Percentiles rank a stretch among this genome's conserved stretches.
These are phyloP conservation scores for Teratosphaeria gauchensis DNA, from an alignment of 2,329 filamentous ascomycete species.

Conservation along the genomic window DNA sequence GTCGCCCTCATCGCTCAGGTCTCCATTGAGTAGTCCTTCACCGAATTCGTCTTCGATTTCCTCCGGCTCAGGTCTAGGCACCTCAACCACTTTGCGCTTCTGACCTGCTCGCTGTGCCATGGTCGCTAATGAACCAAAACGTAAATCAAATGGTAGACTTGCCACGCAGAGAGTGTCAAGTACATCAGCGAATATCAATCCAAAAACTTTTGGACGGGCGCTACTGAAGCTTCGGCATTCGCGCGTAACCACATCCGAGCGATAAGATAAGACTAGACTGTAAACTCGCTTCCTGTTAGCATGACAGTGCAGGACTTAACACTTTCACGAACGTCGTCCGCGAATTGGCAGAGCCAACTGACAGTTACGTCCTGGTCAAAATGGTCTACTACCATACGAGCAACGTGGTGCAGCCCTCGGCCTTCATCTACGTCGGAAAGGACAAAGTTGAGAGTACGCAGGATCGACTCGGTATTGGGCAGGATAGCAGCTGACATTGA, in stretches of 20 bases:
- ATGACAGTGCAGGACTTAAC: too few species aligned
- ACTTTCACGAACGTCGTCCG: too few species aligned
- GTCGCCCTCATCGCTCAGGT: conserved; percentile 22
- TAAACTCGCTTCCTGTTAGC: too few species aligned
- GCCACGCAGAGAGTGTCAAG: background rate
- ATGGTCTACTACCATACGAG: conserved; percentile 99
- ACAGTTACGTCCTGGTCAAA: background rate
- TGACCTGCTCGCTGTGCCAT: conserved; percentile 24
- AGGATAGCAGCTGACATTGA: conserved; percentile 18
- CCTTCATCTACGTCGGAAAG: conserved; percentile 92
- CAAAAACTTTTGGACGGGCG: too few species aligned
- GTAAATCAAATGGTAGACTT: background rate
- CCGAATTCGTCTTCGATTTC: conserved; percentile 18
- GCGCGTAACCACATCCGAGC: background rate
- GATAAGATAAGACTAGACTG: background rate
- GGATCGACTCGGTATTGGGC: conserved; percentile 3
- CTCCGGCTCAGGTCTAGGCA: conserved; percentile 17
- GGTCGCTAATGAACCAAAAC: background rate
- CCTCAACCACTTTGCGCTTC: conserved; percentile 36
- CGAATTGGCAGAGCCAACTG: too few species aligned
- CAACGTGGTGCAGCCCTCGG: conserved; percentile 67
- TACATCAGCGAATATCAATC: too few species aligned
- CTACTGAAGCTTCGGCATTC: background rate
- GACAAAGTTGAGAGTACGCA: conserved; percentile 94
- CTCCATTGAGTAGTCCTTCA: conserved; percentile 32